These are phyloP conservation scores for Aspergillus latus DNA, from an alignment of 2,329 filamentous ascomycete species.

Conservation along the genomic window DNA sequence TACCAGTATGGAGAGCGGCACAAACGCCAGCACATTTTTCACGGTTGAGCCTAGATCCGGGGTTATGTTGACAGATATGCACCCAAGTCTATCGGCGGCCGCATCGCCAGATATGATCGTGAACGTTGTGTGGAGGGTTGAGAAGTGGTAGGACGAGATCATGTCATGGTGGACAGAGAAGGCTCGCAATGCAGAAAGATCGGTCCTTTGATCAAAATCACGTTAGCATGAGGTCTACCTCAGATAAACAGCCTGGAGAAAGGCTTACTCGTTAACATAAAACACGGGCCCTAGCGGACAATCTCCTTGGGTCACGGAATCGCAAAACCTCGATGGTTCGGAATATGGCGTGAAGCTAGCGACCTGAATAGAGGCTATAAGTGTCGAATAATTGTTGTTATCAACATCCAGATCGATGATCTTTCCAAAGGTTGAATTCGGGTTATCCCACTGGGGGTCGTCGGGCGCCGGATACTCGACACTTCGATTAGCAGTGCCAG, in stretches of 20 bases:
- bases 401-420: slow-evolving; percentile 65
- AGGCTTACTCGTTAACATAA: slow-evolving; percentile 51
- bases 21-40: slow-evolving; percentile 67
- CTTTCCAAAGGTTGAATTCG: slow-evolving; percentile 68
- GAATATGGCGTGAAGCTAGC: slow-evolving; percentile 72
- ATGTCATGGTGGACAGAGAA: slow-evolving; percentile 75
- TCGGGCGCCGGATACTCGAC: slow-evolving; percentile 60
- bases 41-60: slow-evolving; percentile 73
- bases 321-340: slow-evolving; percentile 65
- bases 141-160: slow-evolving; percentile 79
- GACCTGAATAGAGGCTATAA: slow-evolving; percentile 70
- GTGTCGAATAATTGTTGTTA: slow-evolving; percentile 66
- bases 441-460: slow-evolving; percentile 63
- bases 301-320: slow-evolving; percentile 54
- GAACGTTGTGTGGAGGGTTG: slow-evolving; percentile 74
- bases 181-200: slow-evolving; percentile 61
- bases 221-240: background rate
- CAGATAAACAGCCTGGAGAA: background rate
- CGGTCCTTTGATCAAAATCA: slow-evolving; percentile 33
- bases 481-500: slow-evolving; percentile 59
- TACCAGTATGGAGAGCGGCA: slow-evolving; percentile 76
- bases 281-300: slow-evolving; percentile 80
- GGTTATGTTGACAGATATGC: slow-evolving; percentile 78
- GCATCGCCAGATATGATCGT: slow-evolving; percentile 72
- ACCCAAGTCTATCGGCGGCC: slow-evolving; percentile 66